These are phyloP conservation scores for Delonix regia DNA, from an alignment of 306 rosid genomes.

Conservation along the genomic window DNA sequence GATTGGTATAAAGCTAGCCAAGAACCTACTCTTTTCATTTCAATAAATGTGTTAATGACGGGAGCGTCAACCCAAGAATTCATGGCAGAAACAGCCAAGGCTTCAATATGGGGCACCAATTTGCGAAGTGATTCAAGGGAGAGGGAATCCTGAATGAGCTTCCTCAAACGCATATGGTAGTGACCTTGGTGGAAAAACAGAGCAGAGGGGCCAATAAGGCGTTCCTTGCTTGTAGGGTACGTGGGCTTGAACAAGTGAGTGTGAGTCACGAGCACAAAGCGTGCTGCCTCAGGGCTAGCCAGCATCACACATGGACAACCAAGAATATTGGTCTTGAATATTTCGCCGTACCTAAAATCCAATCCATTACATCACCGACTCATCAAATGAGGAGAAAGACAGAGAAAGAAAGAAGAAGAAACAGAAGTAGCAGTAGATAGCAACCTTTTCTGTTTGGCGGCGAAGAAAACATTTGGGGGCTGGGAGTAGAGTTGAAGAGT, in stretches of 20 bases:
- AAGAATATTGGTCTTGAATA: constrained; percentile 82
- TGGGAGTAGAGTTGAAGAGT: constrained; percentile 83
- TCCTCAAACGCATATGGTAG: constrained; percentile 68
- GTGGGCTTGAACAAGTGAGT: constrained; percentile 88
- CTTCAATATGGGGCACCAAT: constrained; percentile 60
- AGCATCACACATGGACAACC: constrained; percentile 91
- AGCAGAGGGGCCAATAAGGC: constrained; percentile 79
- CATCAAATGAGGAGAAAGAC: neutral
- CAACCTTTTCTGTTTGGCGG: constrained; percentile 74
- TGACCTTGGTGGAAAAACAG: constrained; percentile 83
- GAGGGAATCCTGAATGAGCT: constrained; percentile 67
- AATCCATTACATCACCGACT: neutral
- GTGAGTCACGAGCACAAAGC: constrained; percentile 76
- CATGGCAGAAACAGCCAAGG: constrained; percentile 55
- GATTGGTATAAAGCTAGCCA: neutral
- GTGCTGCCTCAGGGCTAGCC: constrained; percentile 85
- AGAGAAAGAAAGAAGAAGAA: neutral
- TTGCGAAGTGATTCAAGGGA: constrained; percentile 55
- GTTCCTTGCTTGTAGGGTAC: constrained; percentile 87
- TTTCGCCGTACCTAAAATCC: constrained; percentile 72
- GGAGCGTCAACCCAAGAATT: constrained; percentile 52
- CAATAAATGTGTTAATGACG: constrained; percentile 63
- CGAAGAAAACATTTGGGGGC: constrained; percentile 72
- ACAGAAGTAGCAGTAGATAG: neutral
- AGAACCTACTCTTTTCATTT: constrained; percentile 72